Evolutionary conservation across 139 green algal genomes (phyloP), one percentile per base, ranked within the genome.

Genomic region (Desmodesmus armatus): DNA sequence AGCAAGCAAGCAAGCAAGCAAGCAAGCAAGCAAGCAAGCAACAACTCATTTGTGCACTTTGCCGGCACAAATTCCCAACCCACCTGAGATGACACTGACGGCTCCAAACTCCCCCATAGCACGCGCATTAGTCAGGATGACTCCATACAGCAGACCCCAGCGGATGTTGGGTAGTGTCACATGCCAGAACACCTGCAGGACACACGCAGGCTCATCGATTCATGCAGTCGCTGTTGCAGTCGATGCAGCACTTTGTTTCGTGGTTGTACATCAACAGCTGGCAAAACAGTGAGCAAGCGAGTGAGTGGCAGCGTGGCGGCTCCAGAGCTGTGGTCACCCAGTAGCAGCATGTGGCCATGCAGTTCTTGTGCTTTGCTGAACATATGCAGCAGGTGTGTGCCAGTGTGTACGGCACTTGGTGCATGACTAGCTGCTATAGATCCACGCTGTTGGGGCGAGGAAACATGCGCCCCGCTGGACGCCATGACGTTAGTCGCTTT

Each of bases 81-180:
- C 77, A 91, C 88, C 88, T 43, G 91, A 96, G 82, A 98, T 98
- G 65, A 98, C 95, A 13, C 90, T 93, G 35, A 98, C 93, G 0
- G 95, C 95, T 1, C 95, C 95, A 89, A 98, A 98, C 91, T 98
- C 95, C 25, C 95, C 95, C 91, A 98, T 96, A 39, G 95, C 95
- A 25, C 95, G 90, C 17, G 95, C 95, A 51, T 98, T 98, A 58
- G 94, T 97, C 23, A 98, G 88, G 63, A 98, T 96, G 82, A 98
- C 86, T 65, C 95, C 95, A 67, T 98, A 98, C 60, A 98, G 81
- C 66, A 98, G 90, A 3, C 93, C 95, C 92, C 92, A 97, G 37
- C 91, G 88, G 83, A 98, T 98, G 91, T 97, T 98, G 62, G 95
- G 95, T 66, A 98, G 85, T 21, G 95, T 98, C 44, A 98, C 95